Conservation (phyloP, 305 asterid genomes). For the Fraxinus paxiana region DNA sequence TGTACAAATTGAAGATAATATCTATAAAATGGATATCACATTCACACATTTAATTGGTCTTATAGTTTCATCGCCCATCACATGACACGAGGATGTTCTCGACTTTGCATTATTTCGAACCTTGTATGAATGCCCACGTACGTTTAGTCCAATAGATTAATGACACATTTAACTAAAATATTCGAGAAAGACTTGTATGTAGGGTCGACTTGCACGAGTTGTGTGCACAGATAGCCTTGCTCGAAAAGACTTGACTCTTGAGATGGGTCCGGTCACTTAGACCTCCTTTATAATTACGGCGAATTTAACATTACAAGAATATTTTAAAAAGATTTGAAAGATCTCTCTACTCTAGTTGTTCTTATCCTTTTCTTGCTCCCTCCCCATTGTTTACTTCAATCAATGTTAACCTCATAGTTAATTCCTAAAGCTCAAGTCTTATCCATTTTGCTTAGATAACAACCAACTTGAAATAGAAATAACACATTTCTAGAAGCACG, state of each 20-base stretch:
- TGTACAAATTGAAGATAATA: neutral
- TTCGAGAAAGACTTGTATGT: neutral
- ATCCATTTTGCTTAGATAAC: slow-evolving; percentile 20
- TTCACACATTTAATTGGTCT: neutral
- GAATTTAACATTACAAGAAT: no score
- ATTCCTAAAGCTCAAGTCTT: slow-evolving; percentile 15
- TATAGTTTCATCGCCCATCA: neutral
- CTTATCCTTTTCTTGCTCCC: slow-evolving; percentile 27
- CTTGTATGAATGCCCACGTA: neutral
- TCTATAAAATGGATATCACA: no score
- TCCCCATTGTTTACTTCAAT: slow-evolving; percentile 2
- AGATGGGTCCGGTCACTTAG: neutral
- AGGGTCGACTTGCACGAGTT: neutral
- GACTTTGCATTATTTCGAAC: neutral
- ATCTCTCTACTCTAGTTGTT: neutral
- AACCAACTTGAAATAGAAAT: slow-evolving; percentile 23
- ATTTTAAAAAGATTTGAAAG: no score
- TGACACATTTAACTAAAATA: neutral
- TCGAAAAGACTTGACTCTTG: neutral
- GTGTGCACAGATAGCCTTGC: neutral
- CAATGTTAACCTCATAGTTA: slow-evolving; percentile 13
- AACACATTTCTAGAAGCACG: slow-evolving; percentile 2
- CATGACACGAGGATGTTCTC: neutral
- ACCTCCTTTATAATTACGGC: neutral
- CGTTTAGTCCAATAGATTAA: neutral